Conservation (phyloP, 2,329 filamentous ascomycete genomes). For the Pestalotiopsis sp. region DNA sequence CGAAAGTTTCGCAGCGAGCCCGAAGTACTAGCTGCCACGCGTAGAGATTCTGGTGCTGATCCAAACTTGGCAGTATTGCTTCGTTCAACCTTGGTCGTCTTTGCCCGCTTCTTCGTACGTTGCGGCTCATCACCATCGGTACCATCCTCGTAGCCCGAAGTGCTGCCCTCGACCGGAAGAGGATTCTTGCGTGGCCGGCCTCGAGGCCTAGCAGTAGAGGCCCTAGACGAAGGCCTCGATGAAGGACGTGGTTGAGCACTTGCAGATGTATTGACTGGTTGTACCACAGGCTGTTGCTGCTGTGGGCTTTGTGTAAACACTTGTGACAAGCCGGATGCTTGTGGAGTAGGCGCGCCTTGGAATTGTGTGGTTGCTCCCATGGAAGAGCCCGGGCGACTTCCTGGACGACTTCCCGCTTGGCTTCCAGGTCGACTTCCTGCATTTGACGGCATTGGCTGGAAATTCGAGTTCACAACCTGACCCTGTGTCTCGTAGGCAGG, state of each 20-base stretch:
- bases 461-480: constrained; percentile 24
- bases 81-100: constrained; percentile 72
- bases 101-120: constrained; percentile 75
- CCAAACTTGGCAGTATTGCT: constrained; percentile 75
- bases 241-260: constrained; percentile 41
- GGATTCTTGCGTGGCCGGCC: constrained; percentile 59
- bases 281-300: background rate
- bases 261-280: constrained; percentile 15
- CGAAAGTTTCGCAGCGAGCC: constrained; percentile 85
- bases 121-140: constrained; percentile 61
- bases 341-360: background rate
- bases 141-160: constrained; percentile 72
- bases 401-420: constrained; percentile 35
- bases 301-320: constrained; percentile 16
- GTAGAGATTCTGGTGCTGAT: constrained; percentile 74
- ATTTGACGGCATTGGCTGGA: constrained; percentile 49
- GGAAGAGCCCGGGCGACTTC: constrained; percentile 18
- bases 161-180: constrained; percentile 60
- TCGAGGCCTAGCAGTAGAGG: constrained; percentile 56
- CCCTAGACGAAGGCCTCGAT: constrained; percentile 59
- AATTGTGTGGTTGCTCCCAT: constrained; percentile 21
- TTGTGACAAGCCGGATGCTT: constrained; percentile 9
- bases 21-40: constrained; percentile 88
- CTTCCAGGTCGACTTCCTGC: constrained; percentile 50
- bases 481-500: constrained; percentile 26